Evolutionary conservation across 2,329 filamentous ascomycete genomes (phyloP), one percentile per base, ranked within the genome.

Genomic region (Xylariaceae sp.): DNA sequence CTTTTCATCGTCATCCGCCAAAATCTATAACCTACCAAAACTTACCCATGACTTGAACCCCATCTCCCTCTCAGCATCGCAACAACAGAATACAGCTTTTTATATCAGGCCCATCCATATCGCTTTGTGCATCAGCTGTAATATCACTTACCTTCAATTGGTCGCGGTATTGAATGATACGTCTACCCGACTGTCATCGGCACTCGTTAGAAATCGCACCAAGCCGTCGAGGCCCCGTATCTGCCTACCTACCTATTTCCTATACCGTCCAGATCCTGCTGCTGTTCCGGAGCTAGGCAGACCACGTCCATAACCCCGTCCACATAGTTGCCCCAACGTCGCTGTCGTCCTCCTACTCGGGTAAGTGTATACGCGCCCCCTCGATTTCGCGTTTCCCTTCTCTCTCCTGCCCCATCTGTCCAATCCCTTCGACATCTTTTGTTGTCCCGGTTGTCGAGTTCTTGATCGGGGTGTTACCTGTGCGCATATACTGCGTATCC

Each of bases 1-100:
- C 43, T 47, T 43, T 58, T 50, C 57, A 59, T 55, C 57, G 54
- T 57, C 57, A 37, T 37, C 5, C 35, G 5, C 54, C 43, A 32
- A 19, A 43, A 49, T 51, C 42, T 46, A 19, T 19, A 11, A 37
- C 12, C 35, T 37, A 11, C 8, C 35, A 37, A 37, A 3, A 8
- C 32, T 8, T 6, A 34, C 32, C 32, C 5, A 50, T 32, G 19
- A 19, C 19, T 19, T 19, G 19, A 51, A 47, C 48, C 51, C 50
- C 55, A 47, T 53, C 53, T 49, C 53, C 55, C 53, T 44, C 53
- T 50, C 37, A 27, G 43, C 54, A 29, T 50, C 41, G 32, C 50
- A 54, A 50, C 51, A 51, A 54, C 51, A 51, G 49, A 39, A 40
- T 46, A 49, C 52, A 42, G 45, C 56, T 50, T 44, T 39, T 30